Evolutionary conservation across 2,329 filamentous ascomycete genomes (phyloP), one percentile per base, ranked within the genome.

Genomic region (Colletotrichum cereale): DNA sequence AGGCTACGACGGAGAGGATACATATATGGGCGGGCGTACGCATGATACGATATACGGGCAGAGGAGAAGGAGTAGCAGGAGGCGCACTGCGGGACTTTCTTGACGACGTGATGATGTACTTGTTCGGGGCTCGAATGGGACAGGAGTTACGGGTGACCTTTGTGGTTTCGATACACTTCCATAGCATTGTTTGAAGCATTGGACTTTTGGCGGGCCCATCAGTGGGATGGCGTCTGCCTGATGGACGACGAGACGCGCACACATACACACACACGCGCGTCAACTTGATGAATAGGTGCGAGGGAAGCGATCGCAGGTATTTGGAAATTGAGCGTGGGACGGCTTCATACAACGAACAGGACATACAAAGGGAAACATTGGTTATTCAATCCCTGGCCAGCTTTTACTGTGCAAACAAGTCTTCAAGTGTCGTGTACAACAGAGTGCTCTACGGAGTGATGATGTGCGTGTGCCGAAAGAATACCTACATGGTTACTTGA

Each of bases 91-190:
- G 53, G 56, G 47, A 64, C 36, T 63, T 68, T 53, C 50, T 72
- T 69, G 66, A 71, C 48, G 69, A 72, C 38, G 48, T 69, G 47
- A 72, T 64, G 69, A 72, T 60, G 69, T 61, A 72, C 65, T 69
- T 68, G 66, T 55, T 69, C 61, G 58, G 62, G 65, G 58, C 38
- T 69, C 66, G 52, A 48, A 56, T 60, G 66, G 61, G 53, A 58
- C 58, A 40, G 69, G 69, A 61, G 69, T 72, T 72, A 40, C 16
- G 40, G 69, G 58, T 52, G 34, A 12, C 42, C 18, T 47, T 36
- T 58, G 29, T 72, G 65, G 26, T 69, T 58, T 64, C 47, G 66
- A 64, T 44, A 55, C 38, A 53, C 60, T 60, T 67, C 34, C 36
- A 60, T 36, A 40, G 69, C 69, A 69, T 69, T 47, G 40, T 38